Evolutionary conservation across 2,329 filamentous ascomycete genomes (phyloP).

Genomic region (Alternaria triticimaculans): DNA sequence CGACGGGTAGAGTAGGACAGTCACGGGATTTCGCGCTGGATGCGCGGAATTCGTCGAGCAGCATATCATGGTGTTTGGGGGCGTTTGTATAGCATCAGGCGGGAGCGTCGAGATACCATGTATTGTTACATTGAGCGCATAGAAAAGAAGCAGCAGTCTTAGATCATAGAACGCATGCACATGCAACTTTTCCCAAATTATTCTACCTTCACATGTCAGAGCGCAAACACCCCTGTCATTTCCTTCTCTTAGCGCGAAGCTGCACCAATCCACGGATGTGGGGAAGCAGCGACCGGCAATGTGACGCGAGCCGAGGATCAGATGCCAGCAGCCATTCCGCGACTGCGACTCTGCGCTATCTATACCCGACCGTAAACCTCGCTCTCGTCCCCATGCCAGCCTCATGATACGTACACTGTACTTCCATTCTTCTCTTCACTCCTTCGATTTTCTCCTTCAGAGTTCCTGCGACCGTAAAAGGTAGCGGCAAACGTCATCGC

Average conservation of each 20-base stretch:
- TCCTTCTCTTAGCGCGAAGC: slow-evolving; percentile 18
- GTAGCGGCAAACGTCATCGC: slow-evolving; percentile 27
- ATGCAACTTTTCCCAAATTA: slow-evolving; percentile 14
- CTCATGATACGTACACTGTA: slow-evolving; percentile 8
- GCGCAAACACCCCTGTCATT: slow-evolving; percentile 21
- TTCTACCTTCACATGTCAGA: slow-evolving; percentile 36
- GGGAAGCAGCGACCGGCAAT: slow-evolving; percentile 39
- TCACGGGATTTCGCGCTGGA: not conserved
- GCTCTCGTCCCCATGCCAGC: slow-evolving; percentile 11
- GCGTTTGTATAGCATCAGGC: slow-evolving; percentile 13
- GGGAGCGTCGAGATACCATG: slow-evolving; percentile 18
- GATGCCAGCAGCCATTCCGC: slow-evolving; percentile 23
- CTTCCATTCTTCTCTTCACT: not conserved
- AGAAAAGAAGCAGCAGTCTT: not conserved
- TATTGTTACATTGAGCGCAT: slow-evolving; percentile 5
- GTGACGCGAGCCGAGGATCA: slow-evolving; percentile 48
- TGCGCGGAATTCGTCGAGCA: not conserved
- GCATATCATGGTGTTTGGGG: slow-evolving; percentile 12
- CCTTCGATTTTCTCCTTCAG: not conserved
- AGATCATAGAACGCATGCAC: slow-evolving; percentile 10
- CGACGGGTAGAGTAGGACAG: slow-evolving; percentile 11
- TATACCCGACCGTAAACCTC: slow-evolving; percentile 20
- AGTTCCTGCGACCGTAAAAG: not conserved
- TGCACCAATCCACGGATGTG: slow-evolving; percentile 29
- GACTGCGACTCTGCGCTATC: slow-evolving; percentile 21